Evolutionary conservation across 352 stramenopile species (phyloP).

Genomic region (Globisporangium solare): DNA sequence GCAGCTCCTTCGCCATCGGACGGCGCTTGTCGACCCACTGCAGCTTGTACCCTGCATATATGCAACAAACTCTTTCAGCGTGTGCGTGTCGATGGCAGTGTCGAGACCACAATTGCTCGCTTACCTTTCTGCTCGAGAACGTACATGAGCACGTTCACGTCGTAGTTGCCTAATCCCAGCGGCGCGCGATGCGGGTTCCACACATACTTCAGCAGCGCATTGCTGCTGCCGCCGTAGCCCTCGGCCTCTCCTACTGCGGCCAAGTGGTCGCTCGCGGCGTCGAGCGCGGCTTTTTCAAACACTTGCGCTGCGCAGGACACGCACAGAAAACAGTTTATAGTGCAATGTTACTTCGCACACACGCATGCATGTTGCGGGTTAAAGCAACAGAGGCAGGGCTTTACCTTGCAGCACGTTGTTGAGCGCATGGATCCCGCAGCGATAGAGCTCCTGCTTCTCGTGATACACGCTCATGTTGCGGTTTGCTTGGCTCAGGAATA

Average conservation of each 20-base stretch:
- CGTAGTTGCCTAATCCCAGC: conserved; percentile 74
- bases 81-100: too few relatives aligned
- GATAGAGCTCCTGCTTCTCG: conserved; percentile 65
- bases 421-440: conserved; percentile 75
- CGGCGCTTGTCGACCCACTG: conserved; percentile 72
- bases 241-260: conserved; percentile 12
- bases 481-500: too few relatives aligned
- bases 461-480: conserved; percentile 39
- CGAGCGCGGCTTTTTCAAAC: conserved; percentile 43
- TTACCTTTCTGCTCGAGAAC: conserved; percentile 57
- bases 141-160: conserved; percentile 70
- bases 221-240: background rate
- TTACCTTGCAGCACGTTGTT: conserved; percentile 78
- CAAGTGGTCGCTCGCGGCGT: conserved; percentile 41
- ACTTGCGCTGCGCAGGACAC: conserved; percentile 26
- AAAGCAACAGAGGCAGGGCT: background rate
- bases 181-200: conserved; percentile 66
- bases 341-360: background rate
- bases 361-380: background rate
- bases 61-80: too few relatives aligned
- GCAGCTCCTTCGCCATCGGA: conserved; percentile 25
- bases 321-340: background rate
- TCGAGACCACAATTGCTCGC: too few relatives aligned
- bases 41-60: conserved; percentile 41
- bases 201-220: conserved; percentile 25